These are phyloP conservation scores for Chondrus crispus DNA, from an alignment of 23 red algal species.

Conservation along the genomic window DNA sequence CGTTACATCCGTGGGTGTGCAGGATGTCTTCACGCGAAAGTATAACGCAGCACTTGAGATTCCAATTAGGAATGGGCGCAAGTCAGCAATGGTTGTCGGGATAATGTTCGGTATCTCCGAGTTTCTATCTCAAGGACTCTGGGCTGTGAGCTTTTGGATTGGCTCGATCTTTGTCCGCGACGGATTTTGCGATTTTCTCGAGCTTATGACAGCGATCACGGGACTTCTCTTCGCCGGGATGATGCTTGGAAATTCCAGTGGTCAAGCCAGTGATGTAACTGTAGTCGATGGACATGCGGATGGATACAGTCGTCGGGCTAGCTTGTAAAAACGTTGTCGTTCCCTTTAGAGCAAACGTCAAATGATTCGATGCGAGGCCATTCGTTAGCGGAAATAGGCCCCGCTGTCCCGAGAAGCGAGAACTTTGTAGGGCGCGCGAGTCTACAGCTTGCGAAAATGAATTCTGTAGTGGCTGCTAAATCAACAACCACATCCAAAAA, in stretches of 20 bases:
- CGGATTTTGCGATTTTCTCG: conserved; percentile 24
- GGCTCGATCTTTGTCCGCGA: conserved; percentile 60
- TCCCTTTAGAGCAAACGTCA: too few species aligned
- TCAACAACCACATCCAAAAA: too few species aligned
- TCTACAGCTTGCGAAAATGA: too few species aligned
- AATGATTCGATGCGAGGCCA: too few species aligned
- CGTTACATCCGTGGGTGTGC: conserved; percentile 60
- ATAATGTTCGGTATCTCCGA: conserved; percentile 60
- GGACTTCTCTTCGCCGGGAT: conserved; percentile 80
- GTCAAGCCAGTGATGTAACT: too few species aligned
- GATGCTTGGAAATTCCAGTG: conserved; percentile 89
- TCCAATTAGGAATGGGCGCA: conserved; percentile 38
- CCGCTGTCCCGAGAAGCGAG: too few species aligned
- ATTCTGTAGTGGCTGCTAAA: too few species aligned
- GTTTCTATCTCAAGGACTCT: conserved; percentile 60
- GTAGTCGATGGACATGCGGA: too few species aligned
- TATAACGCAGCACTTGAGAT: conserved; percentile 57
- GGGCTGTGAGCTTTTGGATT: conserved; percentile 80
- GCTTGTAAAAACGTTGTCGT: too few species aligned
- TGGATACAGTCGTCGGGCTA: too few species aligned
- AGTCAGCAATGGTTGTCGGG: conserved; percentile 44
- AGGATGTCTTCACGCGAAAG: conserved; percentile 50
- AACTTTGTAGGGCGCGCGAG: too few species aligned
- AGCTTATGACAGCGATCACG: conserved; percentile 57
- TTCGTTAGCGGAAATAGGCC: too few species aligned